A percentile compares a stretch with the other conserved stretches of the same genome.
These are phyloP conservation scores for Bombardia bombarda DNA, from an alignment of 495 filamentous ascomycete genomes.

Conservation along the genomic window DNA sequence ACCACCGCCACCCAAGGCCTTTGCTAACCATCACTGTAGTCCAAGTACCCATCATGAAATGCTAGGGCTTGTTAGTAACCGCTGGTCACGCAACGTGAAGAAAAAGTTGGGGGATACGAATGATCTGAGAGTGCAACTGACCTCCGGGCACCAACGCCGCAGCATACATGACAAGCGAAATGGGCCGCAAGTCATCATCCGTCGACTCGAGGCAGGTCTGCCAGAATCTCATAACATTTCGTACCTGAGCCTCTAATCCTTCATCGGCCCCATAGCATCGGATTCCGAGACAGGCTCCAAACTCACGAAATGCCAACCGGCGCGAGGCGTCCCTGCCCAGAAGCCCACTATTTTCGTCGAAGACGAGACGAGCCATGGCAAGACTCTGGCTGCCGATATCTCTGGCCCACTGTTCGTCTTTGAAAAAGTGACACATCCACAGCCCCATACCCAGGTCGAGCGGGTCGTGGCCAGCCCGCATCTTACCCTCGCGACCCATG, in stretches of 20 bases:
- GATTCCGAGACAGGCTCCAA: conserved; percentile 51
- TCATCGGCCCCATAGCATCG: conserved; percentile 43
- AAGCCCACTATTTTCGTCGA: conserved; percentile 20
- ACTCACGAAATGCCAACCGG: conserved; percentile 58
- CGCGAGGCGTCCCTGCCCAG: conserved; percentile 30
- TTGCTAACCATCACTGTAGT: no score
- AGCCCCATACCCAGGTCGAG: conserved; percentile 60
- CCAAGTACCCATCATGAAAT: no score
- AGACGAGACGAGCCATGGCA: conserved; percentile 30
- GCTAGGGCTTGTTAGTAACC: no score
- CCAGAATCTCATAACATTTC: conserved; percentile 47
- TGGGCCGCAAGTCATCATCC: conserved; percentile 47
- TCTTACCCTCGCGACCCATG: conserved; percentile 41
- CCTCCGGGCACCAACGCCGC: conserved; percentile 55
- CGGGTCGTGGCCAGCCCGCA: conserved; percentile 44
- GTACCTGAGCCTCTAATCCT: conserved; percentile 30
- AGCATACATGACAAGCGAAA: conserved; percentile 60
- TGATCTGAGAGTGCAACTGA: no score
- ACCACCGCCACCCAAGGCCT: no score
- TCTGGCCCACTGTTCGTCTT: conserved; percentile 42
- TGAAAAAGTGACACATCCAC: conserved; percentile 55
- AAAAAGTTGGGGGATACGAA: no score
- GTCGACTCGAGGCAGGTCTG: conserved; percentile 36
- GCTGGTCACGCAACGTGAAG: no score
- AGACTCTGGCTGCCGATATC: conserved; percentile 37